These are phyloP conservation scores for Aspergillus haitiensis DNA, from an alignment of 495 filamentous ascomycete genomes.

Conservation along the genomic window DNA sequence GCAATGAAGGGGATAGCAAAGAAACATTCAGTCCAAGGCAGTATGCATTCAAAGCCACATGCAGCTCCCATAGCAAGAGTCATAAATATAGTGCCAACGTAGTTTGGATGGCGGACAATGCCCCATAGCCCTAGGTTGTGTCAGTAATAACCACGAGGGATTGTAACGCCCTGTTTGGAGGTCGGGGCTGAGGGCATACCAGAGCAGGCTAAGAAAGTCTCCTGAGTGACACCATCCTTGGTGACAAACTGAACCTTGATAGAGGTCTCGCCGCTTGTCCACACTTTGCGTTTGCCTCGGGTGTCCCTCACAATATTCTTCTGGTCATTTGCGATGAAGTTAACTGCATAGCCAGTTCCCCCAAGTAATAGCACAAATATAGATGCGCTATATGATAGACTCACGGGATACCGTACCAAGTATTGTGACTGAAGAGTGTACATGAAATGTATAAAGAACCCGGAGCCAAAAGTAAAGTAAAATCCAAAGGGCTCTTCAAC, in stretches of 20 bases:
- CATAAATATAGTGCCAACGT: background rate
- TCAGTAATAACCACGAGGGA: background rate
- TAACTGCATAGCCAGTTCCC: background rate
- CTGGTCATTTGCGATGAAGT: background rate
- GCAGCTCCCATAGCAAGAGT: background rate
- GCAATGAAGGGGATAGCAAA: background rate
- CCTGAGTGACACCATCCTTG: background rate
- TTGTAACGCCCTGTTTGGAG: too few relatives aligned
- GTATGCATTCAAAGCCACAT: background rate
- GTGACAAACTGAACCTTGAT: background rate
- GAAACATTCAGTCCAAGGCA: background rate
- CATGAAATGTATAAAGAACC: background rate
- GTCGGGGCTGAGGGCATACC: too few relatives aligned
- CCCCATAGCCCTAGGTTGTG: background rate
- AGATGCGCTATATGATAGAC: background rate
- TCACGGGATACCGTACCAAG: background rate
- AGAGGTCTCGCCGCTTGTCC: background rate
- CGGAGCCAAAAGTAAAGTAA: background rate
- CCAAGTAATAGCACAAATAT: background rate
- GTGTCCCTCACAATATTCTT: background rate
- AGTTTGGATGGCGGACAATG: slow-evolving; percentile 1
- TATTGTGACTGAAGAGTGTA: slow-evolving; percentile 2
- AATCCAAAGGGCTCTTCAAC: slow-evolving; percentile 3
- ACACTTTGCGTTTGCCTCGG: background rate
- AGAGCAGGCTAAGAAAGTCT: background rate